Evolutionary conservation across 2,329 filamentous ascomycete species (phyloP), one percentile per base, ranked within the genome.

Genomic region (Knoxdaviesia capensis): DNA sequence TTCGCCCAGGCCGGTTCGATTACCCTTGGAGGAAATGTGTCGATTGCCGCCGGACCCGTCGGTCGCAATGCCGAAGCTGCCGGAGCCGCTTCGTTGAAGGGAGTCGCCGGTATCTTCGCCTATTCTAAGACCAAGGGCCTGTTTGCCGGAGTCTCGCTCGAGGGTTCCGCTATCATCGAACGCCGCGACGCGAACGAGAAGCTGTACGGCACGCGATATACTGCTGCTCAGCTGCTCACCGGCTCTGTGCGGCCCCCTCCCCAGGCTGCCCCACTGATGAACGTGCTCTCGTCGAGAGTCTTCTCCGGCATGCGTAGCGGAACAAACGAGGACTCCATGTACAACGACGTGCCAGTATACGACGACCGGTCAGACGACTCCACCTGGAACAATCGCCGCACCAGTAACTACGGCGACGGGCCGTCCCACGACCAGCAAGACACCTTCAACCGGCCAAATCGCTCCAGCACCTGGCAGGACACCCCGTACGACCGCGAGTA

Each of bases 71-170:
- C 88, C 38, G 90, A 98, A 60, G 90, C 90, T 8, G 88, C 90
- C 34, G 90, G 90, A 48, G 88, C 87, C 9, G 90, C 90, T 6
- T 94, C 84, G 50, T 68, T 93, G 48, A 88, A 77, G 64, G 78
- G 85, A 48, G 80, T 96, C 6, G 82, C 87, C 0, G 90, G 84
- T 42, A 79, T 98, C 40, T 98, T 98, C 66, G 84, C 83, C 53
- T 98, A 98, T 68, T 90, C 81, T 57, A 96, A 94, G 64, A 98
- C 90, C 8, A 96, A 94, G 65, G 90, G 90, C 20, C 65, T 98
- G 32, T 98, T 98, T 52, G 90, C 90, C 5, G 90, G 90, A 55
- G 87, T 98, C 39, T 92, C 83, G 51, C 65, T 98, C 49, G 90
- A 98, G 59, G 90, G 90, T 28, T 88, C 81, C 47, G 86, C 83